Evolutionary conservation across 2,329 filamentous ascomycete species (phyloP).

Genomic region (Eurotiales sp.): DNA sequence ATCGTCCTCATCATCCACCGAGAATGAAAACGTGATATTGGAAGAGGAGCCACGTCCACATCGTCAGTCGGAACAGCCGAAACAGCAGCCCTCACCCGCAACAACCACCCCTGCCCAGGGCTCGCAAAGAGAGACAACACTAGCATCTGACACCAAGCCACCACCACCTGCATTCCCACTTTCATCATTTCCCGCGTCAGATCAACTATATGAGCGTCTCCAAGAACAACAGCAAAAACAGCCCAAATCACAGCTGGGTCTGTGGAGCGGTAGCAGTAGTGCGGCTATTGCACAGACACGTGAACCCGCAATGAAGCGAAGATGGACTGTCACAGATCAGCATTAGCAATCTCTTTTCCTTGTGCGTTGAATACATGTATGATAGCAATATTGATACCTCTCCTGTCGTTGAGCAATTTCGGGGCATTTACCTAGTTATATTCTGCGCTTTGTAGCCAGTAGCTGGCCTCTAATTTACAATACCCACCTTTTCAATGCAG

Average conservation of each 20-base stretch:
- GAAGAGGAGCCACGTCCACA: not conserved
- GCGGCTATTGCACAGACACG: slow-evolving; percentile 26
- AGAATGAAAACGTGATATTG: slow-evolving; percentile 1
- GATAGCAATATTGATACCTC: slow-evolving; percentile 2
- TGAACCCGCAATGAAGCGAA: slow-evolving; percentile 27
- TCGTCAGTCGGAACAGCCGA: not conserved
- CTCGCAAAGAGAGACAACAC: no score
- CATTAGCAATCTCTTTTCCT: not conserved
- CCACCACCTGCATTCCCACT: no score
- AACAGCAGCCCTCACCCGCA: no score
- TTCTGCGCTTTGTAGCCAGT: no score
- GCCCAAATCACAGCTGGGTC: slow-evolving; percentile 29
- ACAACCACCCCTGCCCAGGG: no score
- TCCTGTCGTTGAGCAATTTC: not conserved
- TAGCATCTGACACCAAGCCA: no score
- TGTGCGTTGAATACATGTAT: no score
- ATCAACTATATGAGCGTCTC: not conserved
- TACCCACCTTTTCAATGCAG: no score
- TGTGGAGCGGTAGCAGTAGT: slow-evolving; percentile 36
- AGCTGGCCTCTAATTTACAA: no score
- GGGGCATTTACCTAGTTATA: no score
- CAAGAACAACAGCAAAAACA: slow-evolving; percentile 9
- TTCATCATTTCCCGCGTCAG: slow-evolving; percentile 21
- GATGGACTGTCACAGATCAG: slow-evolving; percentile 38
- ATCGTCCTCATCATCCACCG: slow-evolving; percentile 20